Percentiles rank a stretch among this genome's conserved stretches.
Conservation (phyloP, 768 basidiomycete genomes). For the Mycena haematopus region DNA sequence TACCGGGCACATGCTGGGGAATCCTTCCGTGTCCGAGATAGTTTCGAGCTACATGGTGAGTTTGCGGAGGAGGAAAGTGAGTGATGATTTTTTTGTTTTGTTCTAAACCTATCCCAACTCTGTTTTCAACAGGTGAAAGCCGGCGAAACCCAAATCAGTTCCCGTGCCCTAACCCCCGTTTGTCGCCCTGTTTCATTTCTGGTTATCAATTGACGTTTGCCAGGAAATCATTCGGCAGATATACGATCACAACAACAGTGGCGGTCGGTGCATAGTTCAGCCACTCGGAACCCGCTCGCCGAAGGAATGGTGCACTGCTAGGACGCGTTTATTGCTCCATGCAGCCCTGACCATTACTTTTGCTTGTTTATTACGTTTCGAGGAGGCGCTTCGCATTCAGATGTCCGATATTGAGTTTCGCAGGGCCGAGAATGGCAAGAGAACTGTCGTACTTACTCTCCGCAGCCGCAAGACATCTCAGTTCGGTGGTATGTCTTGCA, state of each 20-base stretch:
- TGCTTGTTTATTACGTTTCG: slow-evolving; percentile 38
- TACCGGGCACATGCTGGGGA: slow-evolving; percentile 17
- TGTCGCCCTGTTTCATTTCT: too few relatives aligned
- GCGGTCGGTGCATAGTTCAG: slow-evolving; percentile 3
- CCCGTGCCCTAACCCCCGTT: slow-evolving; percentile 27
- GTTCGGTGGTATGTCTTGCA: slow-evolving; percentile 36
- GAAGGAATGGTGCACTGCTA: slow-evolving; percentile 39
- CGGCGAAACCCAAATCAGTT: slow-evolving; percentile 28
- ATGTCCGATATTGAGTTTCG: slow-evolving; percentile 31
- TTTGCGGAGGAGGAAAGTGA: slow-evolving; percentile 19
- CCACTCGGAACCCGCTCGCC: too few relatives aligned
- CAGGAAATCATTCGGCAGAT: slow-evolving; percentile 5
- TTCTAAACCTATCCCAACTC: too few relatives aligned
- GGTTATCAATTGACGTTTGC: too few relatives aligned
- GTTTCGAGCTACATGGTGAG: slow-evolving; percentile 31
- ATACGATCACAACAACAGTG: slow-evolving; percentile 23
- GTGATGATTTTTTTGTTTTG: too few relatives aligned
- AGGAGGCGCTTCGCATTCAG: slow-evolving; percentile 42
- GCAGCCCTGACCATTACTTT: slow-evolving; percentile 40
- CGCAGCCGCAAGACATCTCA: slow-evolving; percentile 37
- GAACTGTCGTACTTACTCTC: slow-evolving; percentile 29
- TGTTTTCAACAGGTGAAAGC: slow-evolving; percentile 19
- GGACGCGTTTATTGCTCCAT: slow-evolving; percentile 33
- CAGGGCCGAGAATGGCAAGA: not conserved
- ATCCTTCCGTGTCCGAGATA: slow-evolving; percentile 31